Evolutionary conservation across 805 yeast genomes (phyloP).

Genomic region (Wickerhamomyces chaumierensis): DNA sequence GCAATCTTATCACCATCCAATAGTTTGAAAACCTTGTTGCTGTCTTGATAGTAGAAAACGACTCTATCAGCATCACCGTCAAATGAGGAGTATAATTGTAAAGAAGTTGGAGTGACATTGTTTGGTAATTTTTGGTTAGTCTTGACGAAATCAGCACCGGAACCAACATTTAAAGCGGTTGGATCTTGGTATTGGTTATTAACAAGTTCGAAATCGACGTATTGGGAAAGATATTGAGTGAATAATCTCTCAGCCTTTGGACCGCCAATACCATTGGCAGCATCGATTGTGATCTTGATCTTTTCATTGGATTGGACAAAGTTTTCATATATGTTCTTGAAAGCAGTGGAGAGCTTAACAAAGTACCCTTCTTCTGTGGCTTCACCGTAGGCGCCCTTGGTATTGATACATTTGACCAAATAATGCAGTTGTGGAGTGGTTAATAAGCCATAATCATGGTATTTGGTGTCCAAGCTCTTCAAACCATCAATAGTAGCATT

Average conservation of each 20-base stretch:
- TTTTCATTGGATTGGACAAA: slow-evolving; percentile 11
- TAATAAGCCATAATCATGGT: slow-evolving; percentile 51
- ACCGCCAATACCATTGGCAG: slow-evolving; percentile 97
- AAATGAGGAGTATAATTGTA: slow-evolving; percentile 62
- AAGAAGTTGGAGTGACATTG: slow-evolving; percentile 35
- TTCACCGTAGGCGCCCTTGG: slow-evolving; percentile 40
- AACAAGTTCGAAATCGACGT: slow-evolving; percentile 34
- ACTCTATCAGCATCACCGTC: slow-evolving; percentile 98
- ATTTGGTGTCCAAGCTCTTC: slow-evolving; percentile 32
- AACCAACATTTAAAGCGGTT: slow-evolving; percentile 51
- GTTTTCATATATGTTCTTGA: slow-evolving; percentile 30
- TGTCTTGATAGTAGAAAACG: slow-evolving; percentile 56
- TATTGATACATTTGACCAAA: slow-evolving; percentile 64
- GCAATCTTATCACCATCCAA: slow-evolving; percentile 94
- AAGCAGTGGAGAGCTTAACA: slow-evolving; percentile 44
- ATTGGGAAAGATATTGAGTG: slow-evolving; percentile 25
- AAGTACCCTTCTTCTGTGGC: slow-evolving; percentile 63
- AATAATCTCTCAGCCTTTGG: slow-evolving; percentile 49
- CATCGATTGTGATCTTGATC: slow-evolving; percentile 58
- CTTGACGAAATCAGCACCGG: slow-evolving; percentile 96
- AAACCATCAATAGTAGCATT: slow-evolving; percentile 53
- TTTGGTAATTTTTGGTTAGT: slow-evolving; percentile 73
- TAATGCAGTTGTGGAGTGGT: slow-evolving; percentile 96
- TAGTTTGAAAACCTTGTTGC: slow-evolving; percentile 31
- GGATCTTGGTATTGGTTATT: slow-evolving; percentile 50